Conservation (phyloP, 108 stramenopile species). For the Discostella pseudostelligera region DNA sequence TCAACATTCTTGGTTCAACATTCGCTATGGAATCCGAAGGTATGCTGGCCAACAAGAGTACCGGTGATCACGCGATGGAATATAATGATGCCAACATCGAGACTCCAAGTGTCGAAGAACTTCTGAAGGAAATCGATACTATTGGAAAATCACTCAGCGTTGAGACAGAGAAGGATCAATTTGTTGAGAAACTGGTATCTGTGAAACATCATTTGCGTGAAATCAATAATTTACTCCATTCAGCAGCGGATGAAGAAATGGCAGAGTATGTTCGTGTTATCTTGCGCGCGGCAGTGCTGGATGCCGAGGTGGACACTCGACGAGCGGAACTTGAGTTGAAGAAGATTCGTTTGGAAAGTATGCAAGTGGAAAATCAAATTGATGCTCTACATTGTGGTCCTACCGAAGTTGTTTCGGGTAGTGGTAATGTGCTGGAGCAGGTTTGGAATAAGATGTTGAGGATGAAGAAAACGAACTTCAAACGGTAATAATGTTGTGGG, state of each 20-base stretch:
- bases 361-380: not conserved
- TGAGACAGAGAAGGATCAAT: not conserved
- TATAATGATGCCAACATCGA: not conserved
- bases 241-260: not conserved
- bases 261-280: not conserved
- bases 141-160: not conserved
- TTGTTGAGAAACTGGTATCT: not conserved
- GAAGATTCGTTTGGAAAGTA: conserved; percentile 6
- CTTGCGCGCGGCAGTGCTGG: not conserved
- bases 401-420: too few species aligned
- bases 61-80: too few species aligned
- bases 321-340: conserved; percentile 3
- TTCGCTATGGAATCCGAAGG: not conserved
- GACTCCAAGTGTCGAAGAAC: not conserved
- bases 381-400: not conserved
- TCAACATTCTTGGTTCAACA: too few species aligned
- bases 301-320: conserved; percentile 2
- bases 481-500: too few species aligned
- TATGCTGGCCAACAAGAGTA: too few species aligned
- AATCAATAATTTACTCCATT: not conserved
- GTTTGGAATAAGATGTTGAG: too few species aligned
- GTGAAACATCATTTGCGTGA: conserved; percentile 2
- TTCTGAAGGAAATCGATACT: not conserved
- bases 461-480: too few species aligned
- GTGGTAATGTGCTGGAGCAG: too few species aligned